phyloP scores from a whole-genome alignment of 108 stramenopile genomes.

The Skeletonema costatum region DNA sequence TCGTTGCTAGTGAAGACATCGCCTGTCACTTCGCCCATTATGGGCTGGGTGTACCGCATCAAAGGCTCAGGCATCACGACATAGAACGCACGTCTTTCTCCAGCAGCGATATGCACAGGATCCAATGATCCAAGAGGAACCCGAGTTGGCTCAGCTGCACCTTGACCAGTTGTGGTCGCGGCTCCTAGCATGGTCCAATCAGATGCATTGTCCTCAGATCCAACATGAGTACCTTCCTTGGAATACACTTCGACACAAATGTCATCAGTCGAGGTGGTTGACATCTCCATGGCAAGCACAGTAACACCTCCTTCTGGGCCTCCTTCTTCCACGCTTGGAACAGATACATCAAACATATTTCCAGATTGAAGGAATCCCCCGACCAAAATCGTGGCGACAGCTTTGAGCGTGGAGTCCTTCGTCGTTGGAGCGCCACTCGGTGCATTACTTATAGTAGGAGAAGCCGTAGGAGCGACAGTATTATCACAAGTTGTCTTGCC shows the following conservation, averaged over 20 bases:
- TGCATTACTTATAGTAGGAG: constrained; percentile 4
- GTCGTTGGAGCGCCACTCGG: constrained; percentile 22
- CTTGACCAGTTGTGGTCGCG: constrained; percentile 17
- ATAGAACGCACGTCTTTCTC: constrained; percentile 37
- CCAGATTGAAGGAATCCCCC: constrained; percentile 40
- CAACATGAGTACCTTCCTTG: constrained; percentile 40
- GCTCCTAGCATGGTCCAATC: constrained; percentile 32
- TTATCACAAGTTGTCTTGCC: constrained; percentile 34
- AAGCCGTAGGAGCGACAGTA: constrained; percentile 23
- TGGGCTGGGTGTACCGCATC: constrained; percentile 40
- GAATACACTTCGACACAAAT: constrained; percentile 46
- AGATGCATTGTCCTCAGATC: constrained; percentile 23
- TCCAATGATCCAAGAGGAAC: constrained; percentile 31
- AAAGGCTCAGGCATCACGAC: constrained; percentile 35
- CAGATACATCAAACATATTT: constrained; percentile 42
- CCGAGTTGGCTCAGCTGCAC: constrained; percentile 19
- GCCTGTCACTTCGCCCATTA: constrained; percentile 27
- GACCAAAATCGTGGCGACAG: constrained; percentile 29
- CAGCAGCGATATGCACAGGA: constrained; percentile 25
- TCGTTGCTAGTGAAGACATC: constrained; percentile 18
- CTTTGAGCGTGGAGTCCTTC: constrained; percentile 16
- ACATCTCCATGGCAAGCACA: constrained; percentile 31
- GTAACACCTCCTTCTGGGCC: constrained; percentile 39
- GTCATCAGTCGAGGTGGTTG: constrained; percentile 28
- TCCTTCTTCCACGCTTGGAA: constrained; percentile 36